These are phyloP conservation scores for Fusarium proliferatum DNA, from an alignment of 2,329 filamentous ascomycete species.

Conservation along the genomic window DNA sequence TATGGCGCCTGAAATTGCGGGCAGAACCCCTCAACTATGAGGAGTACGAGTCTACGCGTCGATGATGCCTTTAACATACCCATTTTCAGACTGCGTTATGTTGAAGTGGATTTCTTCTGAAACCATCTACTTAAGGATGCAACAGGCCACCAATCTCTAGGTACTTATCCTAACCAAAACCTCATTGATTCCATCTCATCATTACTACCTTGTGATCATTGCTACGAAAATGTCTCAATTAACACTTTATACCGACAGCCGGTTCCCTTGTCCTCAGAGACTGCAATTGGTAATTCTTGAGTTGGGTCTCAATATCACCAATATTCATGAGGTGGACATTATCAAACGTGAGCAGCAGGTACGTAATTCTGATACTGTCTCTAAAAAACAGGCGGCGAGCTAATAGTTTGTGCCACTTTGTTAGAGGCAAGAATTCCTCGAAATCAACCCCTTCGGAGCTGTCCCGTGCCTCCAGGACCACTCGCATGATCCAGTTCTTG, in stretches of 20 bases:
- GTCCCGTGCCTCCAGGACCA: not conserved
- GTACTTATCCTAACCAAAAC: accelerated
- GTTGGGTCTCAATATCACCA: not conserved
- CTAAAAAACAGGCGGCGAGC: not conserved
- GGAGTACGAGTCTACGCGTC: not conserved
- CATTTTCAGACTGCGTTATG: not conserved
- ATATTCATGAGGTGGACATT: not conserved
- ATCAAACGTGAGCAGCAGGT: not conserved
- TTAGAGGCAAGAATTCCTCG: not conserved
- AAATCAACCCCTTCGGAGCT: not conserved
- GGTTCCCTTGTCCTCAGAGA: not conserved
- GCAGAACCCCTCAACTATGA: not conserved
- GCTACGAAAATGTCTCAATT: not conserved
- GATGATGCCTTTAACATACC: not conserved
- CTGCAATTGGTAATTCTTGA: not conserved
- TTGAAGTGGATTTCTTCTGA: not conserved
- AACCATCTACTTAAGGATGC: accelerated
- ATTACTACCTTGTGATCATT: not conserved
- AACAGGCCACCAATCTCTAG: not conserved
- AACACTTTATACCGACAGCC: not conserved
- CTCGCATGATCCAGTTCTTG: not conserved
- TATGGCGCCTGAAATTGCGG: not conserved
- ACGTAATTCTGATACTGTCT: too few species aligned
- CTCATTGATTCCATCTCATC: not conserved
- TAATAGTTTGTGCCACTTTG: not conserved